These are phyloP conservation scores for Geoglossum cookeanum DNA, from an alignment of 2,329 filamentous ascomycete species.

Conservation along the genomic window DNA sequence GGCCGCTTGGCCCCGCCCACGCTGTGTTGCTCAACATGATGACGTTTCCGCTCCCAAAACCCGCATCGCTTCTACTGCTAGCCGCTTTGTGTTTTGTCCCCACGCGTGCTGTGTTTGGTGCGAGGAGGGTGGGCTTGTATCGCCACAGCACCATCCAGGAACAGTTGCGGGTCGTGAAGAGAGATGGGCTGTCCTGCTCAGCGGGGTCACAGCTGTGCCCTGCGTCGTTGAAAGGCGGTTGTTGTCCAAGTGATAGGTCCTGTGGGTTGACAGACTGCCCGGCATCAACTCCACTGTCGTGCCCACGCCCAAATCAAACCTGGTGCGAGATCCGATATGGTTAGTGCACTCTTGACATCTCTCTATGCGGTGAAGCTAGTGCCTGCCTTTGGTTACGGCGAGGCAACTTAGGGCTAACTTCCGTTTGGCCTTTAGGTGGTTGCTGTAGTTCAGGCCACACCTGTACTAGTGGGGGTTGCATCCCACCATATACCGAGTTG, in stretches of 20 bases:
- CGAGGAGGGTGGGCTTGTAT: not conserved
- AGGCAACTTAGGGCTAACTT: not conserved
- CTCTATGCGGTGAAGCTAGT: too few relatives aligned
- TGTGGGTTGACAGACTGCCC: conserved; percentile 3
- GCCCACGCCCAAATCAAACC: not conserved
- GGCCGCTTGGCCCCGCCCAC: not conserved
- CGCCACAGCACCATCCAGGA: not conserved
- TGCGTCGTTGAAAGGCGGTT: not conserved
- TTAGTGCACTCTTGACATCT: not conserved
- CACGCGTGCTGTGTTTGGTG: not conserved
- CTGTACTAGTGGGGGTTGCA: not conserved
- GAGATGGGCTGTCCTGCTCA: not conserved
- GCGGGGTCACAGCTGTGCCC: not conserved
- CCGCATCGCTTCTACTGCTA: not conserved
- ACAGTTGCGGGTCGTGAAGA: not conserved
- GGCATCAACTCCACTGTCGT: not conserved
- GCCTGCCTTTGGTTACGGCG: not conserved
- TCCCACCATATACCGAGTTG: not conserved
- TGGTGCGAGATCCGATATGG: not conserved
- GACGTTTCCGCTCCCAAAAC: not conserved
- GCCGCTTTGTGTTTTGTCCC: not conserved
- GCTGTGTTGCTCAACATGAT: not conserved
- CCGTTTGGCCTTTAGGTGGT: not conserved
- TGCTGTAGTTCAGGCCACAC: conserved; percentile 1
- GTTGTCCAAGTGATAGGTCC: not conserved